phyloP scores from a whole-genome alignment of 371 early-diverging fungal species.

The Actinomucor elegans region DNA sequence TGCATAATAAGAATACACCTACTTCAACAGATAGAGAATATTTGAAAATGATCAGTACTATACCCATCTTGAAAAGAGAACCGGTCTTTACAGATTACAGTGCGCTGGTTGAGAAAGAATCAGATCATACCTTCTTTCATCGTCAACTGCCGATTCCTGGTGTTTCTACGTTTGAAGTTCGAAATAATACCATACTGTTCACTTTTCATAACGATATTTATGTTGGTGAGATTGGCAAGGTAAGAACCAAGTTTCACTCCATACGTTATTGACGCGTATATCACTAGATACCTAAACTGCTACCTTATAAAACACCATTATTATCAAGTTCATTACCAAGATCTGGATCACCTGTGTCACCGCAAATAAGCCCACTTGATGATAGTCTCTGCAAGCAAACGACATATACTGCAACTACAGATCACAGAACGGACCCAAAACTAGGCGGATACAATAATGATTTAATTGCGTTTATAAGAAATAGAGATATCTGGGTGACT shows the following conservation, averaged over 20 bases:
- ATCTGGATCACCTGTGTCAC: background rate
- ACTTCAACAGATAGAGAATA: background rate
- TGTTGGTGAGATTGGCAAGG: conserved; percentile 10
- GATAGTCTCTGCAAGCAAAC: background rate
- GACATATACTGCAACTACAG: background rate
- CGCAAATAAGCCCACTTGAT: too few relatives aligned
- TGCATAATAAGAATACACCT: background rate
- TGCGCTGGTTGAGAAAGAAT: background rate
- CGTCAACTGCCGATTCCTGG: conserved; percentile 3
- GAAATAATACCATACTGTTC: conserved; percentile 4
- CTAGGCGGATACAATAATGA: conserved; percentile 55
- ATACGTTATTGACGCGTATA: background rate
- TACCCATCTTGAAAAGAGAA: background rate
- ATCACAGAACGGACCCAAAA: conserved; percentile 50
- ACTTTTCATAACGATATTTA: conserved; percentile 11
- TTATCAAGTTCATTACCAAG: background rate
- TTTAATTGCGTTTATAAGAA: conserved; percentile 60
- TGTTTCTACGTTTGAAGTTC: conserved; percentile 1
- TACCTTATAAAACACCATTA: conserved; percentile 1
- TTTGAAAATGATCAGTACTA: background rate
- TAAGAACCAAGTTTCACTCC: too few relatives aligned
- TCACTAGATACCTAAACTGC: conserved; percentile 10
- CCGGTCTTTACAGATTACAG: conserved; percentile 20
- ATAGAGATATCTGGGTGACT: conserved; percentile 68
- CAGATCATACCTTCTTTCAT: background rate